These are phyloP conservation scores for Canna indica DNA, from an alignment of 176 grass and related monocot species.

Conservation along the genomic window DNA sequence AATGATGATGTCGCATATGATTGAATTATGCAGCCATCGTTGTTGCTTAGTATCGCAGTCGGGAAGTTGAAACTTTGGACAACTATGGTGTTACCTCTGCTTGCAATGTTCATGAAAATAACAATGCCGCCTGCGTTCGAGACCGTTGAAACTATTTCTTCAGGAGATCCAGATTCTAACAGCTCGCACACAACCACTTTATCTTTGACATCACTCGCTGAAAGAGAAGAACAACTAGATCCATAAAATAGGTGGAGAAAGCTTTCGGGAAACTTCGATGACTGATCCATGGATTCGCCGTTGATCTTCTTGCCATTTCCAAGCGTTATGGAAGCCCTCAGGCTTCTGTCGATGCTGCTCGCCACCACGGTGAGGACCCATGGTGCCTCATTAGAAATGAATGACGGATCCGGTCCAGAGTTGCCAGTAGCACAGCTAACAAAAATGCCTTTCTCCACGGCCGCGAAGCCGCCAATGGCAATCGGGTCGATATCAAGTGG, in stretches of 20 bases:
- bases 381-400: constrained; percentile 53
- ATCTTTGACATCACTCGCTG: constrained; percentile 31
- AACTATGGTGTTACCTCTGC: constrained; percentile 49
- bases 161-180: not conserved
- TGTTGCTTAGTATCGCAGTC: constrained; percentile 44
- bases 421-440: constrained; percentile 58
- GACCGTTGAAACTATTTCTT: constrained; percentile 32
- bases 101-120: constrained; percentile 40
- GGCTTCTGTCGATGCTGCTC: constrained; percentile 55
- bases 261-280: constrained; percentile 2
- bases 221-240: constrained; percentile 29
- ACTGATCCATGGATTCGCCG: constrained; percentile 72
- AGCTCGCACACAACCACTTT: constrained; percentile 63
- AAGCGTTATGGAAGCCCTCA: constrained; percentile 56
- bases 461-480: constrained; percentile 43
- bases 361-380: constrained; percentile 91
- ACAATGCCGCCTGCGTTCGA: constrained; percentile 36
- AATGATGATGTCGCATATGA: constrained; percentile 47
- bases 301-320: constrained; percentile 55
- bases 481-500: constrained; percentile 29
- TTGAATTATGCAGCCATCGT: constrained; percentile 32
- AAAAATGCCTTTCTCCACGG: constrained; percentile 30
- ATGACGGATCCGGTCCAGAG: constrained; percentile 23
- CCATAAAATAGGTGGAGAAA: constrained; percentile 46
- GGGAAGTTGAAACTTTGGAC: constrained; percentile 51